These are phyloP conservation scores for Sodiomyces alkalinus DNA, from an alignment of 2,329 filamentous ascomycete species.

Conservation along the genomic window DNA sequence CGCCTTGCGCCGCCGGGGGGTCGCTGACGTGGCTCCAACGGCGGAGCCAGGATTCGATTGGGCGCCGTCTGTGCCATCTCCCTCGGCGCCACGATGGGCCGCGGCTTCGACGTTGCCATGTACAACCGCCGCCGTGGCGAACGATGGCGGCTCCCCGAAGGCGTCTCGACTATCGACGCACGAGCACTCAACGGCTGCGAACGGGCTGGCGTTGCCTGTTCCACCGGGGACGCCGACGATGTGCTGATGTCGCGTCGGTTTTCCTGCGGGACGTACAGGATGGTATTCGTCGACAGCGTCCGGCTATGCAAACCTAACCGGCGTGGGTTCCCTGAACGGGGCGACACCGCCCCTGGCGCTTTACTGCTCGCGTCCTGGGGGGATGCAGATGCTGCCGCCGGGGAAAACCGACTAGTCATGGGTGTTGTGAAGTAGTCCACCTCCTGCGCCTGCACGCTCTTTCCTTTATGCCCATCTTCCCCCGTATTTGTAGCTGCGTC, in stretches of 20 bases:
- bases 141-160: slow-evolving; percentile 20
- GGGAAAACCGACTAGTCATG: slow-evolving; percentile 22
- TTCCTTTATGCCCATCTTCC: no score
- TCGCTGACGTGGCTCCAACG: slow-evolving; percentile 29
- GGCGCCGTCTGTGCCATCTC: slow-evolving; percentile 39
- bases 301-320: slow-evolving; percentile 51
- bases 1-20: slow-evolving; percentile 23
- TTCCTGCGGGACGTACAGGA: slow-evolving; percentile 61
- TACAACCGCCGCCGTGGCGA: slow-evolving; percentile 32
- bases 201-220: slow-evolving; percentile 10
- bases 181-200: slow-evolving; percentile 12
- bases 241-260: slow-evolving; percentile 20
- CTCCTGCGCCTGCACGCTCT: slow-evolving; percentile 13
- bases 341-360: slow-evolving; percentile 13
- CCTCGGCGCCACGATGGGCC: slow-evolving; percentile 39
- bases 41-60: slow-evolving; percentile 36
- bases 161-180: slow-evolving; percentile 18
- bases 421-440: slow-evolving; percentile 43
- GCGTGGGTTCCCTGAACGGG: slow-evolving; percentile 19
- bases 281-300: slow-evolving; percentile 68
- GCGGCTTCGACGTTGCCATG: slow-evolving; percentile 32
- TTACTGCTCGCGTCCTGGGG: slow-evolving; percentile 10
- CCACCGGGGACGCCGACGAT: slow-evolving; percentile 26
- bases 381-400: slow-evolving; percentile 14
- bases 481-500: slow-evolving; percentile 27